These are phyloP conservation scores for Mycosarcoma maydis DNA, from an alignment of 1,284 basidiomycete genomes.

Conservation along the genomic window DNA sequence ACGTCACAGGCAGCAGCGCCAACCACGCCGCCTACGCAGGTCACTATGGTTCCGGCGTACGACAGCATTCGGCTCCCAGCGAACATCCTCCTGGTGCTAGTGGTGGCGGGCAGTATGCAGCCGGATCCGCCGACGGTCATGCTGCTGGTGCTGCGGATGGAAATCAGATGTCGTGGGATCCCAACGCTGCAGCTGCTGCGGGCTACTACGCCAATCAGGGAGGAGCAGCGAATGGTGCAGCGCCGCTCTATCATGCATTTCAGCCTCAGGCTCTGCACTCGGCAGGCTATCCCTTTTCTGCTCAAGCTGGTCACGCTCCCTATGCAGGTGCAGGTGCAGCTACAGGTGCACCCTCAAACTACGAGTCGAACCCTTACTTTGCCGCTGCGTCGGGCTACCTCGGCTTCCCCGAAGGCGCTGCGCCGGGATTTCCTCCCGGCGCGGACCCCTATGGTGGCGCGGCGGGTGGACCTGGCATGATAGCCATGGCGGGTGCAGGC, in stretches of 20 bases:
- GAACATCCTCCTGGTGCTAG: constrained; percentile 24
- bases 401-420: constrained; percentile 46
- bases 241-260: constrained; percentile 16
- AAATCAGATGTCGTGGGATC: constrained; percentile 26
- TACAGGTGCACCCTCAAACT: constrained; percentile 18
- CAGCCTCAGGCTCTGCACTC: constrained; percentile 35
- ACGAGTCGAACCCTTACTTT: constrained; percentile 53
- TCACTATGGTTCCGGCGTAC: constrained; percentile 30
- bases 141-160: constrained; percentile 6
- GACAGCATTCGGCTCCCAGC: constrained; percentile 44
- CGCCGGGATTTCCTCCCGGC: constrained; percentile 41
- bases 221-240: constrained; percentile 1
- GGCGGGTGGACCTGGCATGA: constrained; percentile 19
- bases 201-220: constrained; percentile 16
- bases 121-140: constrained; percentile 26
- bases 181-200: constrained; percentile 25
- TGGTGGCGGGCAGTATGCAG: constrained; percentile 9
- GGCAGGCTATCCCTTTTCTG: constrained; percentile 32
- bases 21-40: constrained; percentile 2
- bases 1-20: background rate
- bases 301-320: constrained; percentile 6
- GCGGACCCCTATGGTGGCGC: constrained; percentile 26
- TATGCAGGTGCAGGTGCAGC: constrained; percentile 1
- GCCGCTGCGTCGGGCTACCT: constrained; percentile 52
- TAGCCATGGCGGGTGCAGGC: constrained; percentile 28